Base-by-base conservation (phyloP, 2,329 filamentous ascomycete species). In the Dendryphion nanum region DNA sequence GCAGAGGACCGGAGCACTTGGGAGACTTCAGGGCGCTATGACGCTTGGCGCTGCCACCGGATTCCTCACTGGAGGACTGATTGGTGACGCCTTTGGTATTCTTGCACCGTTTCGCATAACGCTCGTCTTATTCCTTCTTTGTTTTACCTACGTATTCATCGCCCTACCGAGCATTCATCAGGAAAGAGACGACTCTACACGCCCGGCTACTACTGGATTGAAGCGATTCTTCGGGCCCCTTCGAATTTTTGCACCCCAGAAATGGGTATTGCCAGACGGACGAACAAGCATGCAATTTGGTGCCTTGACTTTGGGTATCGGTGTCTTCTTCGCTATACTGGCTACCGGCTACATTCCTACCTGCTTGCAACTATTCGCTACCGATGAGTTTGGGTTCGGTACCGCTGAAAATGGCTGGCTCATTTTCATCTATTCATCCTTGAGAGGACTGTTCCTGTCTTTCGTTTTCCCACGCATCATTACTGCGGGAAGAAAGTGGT, bases 321-420 rank as follows among this genome's bases (percentile, higher is more conserved):
- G 83, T 1, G 81, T 85, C 2, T 87, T 85, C 41, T 63, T 84
- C 0, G 82, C 79, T 0, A 81, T 86, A 55, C 70, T 86, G 2
- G 82, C 83, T 0, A 86, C 83, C 0, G 82, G 81, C 2, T 87
- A 85, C 39, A 81, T 83, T 0, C 78, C 81, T 0, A 70, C 78
- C 0, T 64, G 87, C 8, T 61, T 75, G 0, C 72, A 75, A 38
- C 70, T 74, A 64, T 75, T 72, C 48, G 61, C 68, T 4, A 73
- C 71, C 1, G 64, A 71, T 18, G 55, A 64, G 3, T 72, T 72
- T 40, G 57, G 57, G 5, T 75, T 74, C 37, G 65, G 66, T 4
- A 69, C 69, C 0, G 66, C 53, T 6, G 67, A 69, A 33, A 75
- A 75, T 35, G 68, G 71, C 1, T 64, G 62, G 41, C 58, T 75